These are phyloP conservation scores for Diospyros kaki DNA, from an alignment of 148 eudicot genomes.

Conservation along the genomic window DNA sequence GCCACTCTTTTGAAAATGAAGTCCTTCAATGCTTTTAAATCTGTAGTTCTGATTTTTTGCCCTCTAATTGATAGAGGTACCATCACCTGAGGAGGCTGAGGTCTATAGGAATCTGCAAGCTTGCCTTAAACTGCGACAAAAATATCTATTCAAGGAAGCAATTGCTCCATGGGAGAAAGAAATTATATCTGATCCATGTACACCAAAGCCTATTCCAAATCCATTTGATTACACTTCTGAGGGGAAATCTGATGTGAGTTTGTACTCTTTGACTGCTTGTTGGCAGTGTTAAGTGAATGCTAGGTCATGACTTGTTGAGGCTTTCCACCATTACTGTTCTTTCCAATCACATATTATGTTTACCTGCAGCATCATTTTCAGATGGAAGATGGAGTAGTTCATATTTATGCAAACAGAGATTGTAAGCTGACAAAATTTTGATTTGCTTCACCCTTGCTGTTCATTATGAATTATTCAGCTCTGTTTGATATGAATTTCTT, in stretches of 20 bases:
- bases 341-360: background rate
- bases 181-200: constrained; percentile 85
- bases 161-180: constrained; percentile 96
- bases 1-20: too few relatives aligned
- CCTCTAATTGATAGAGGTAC: constrained; percentile 54
- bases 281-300: constrained; percentile 7
- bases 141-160: constrained; percentile 81
- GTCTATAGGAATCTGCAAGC: constrained; percentile 73
- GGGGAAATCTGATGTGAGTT: constrained; percentile 75
- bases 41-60: constrained; percentile 9
- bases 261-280: background rate
- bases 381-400: constrained; percentile 99
- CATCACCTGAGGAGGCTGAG: constrained; percentile 82
- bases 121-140: constrained; percentile 85
- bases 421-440: constrained; percentile 44
- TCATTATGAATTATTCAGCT: background rate
- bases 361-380: constrained; percentile 79
- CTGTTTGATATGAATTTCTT: background rate
- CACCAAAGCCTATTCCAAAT: constrained; percentile 81
- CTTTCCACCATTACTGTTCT: background rate
- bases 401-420: constrained; percentile 80
- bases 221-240: constrained; percentile 70
- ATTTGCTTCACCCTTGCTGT: background rate
- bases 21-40: background rate
- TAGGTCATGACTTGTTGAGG: background rate